Evolutionary conservation across 345 rosid genomes (phyloP).

Genomic region (Pistacia vera): DNA sequence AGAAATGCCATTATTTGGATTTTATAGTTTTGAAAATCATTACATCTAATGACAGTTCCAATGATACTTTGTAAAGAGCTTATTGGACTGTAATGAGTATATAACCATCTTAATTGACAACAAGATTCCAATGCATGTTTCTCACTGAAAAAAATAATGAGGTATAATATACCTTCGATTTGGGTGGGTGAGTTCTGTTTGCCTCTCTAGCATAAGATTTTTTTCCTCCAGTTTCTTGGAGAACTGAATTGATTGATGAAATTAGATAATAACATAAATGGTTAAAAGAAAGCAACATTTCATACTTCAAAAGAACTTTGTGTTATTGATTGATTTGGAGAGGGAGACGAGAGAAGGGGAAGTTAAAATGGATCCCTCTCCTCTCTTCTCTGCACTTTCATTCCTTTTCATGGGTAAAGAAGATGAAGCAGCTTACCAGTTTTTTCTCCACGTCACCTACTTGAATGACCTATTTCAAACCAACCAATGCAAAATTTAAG

Average conservation of each 20-base stretch:
- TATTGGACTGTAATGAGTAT: neutral
- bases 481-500: constrained; percentile 18
- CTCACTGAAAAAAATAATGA: neutral
- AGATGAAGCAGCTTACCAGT: constrained; percentile 48
- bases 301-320: constrained; percentile 5
- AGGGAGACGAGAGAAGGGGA: neutral
- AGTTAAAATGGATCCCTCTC: constrained; percentile 39
- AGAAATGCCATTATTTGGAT: neutral
- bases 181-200: constrained; percentile 28
- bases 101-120: constrained; percentile 12
- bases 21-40: too few species aligned
- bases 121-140: neutral
- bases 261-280: neutral
- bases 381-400: constrained; percentile 39
- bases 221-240: constrained; percentile 42
- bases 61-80: too few species aligned
- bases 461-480: constrained; percentile 38
- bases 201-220: constrained; percentile 38
- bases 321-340: neutral
- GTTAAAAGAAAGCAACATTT: constrained; percentile 6
- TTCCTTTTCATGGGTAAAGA: constrained; percentile 42
- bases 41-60: neutral
- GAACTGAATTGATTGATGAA: constrained; percentile 34
- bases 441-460: constrained; percentile 40
- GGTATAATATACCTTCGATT: constrained; percentile 45